Conservation (phyloP, 176 grass and related monocot genomes). For the Aegilops longissima region DNA sequence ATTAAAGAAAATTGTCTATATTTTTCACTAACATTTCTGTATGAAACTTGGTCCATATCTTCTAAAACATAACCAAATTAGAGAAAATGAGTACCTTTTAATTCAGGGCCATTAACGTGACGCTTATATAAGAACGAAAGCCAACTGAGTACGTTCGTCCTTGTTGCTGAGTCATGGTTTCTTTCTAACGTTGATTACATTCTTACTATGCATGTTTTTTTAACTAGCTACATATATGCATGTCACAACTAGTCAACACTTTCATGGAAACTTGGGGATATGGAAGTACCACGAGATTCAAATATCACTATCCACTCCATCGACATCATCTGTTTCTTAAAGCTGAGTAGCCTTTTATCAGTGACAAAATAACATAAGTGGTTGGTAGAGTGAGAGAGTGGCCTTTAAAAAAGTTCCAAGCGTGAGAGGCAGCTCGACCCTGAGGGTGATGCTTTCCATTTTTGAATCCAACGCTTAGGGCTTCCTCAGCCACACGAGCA, state of each 20-base stretch:
- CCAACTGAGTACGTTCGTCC: not conserved
- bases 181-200: not conserved
- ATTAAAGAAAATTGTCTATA: not conserved
- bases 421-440: constrained; percentile 1
- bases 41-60: not conserved
- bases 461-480: constrained; percentile 19
- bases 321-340: constrained; percentile 31
- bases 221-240: not conserved
- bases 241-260: not conserved
- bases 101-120: not conserved
- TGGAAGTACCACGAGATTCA: not conserved
- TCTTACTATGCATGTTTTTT: not conserved
- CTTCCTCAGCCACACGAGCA: constrained; percentile 28
- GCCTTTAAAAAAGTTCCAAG: constrained; percentile 14
- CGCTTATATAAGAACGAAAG: not conserved
- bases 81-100: not conserved
- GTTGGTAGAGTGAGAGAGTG: constrained; percentile 37
- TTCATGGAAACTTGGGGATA: not conserved
- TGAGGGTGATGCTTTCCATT: constrained; percentile 19
- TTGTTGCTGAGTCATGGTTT: not conserved
- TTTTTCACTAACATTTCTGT: not conserved
- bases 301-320: constrained; percentile 8
- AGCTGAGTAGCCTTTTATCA: constrained; percentile 26
- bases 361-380: constrained; percentile 30
- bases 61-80: not conserved